Percentiles rank a stretch among this genome's conserved stretches.
Conservation (phyloP, 2,329 filamentous ascomycete species). For the Aschersonia sp. region DNA sequence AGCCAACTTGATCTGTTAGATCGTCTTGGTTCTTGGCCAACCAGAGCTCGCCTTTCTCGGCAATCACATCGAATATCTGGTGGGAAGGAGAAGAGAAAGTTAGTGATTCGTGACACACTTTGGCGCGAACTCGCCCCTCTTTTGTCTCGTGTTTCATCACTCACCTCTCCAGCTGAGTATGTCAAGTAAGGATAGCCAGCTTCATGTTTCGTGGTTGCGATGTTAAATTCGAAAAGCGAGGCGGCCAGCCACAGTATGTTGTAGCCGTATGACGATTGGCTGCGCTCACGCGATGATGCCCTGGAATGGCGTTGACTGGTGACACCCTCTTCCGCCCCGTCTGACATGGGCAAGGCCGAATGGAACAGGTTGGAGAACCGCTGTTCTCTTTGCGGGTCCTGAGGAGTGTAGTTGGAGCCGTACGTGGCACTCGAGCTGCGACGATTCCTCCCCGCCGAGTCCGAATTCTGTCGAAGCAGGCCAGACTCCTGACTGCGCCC, state of each 20-base stretch:
- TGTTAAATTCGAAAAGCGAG: conserved; percentile 93
- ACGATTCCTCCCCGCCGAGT: conserved; percentile 28
- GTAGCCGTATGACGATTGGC: conserved; percentile 38
- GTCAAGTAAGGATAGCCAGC: conserved; percentile 92
- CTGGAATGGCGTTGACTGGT: conserved; percentile 36
- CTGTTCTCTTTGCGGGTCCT: conserved; percentile 34
- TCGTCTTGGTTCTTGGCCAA: conserved; percentile 96
- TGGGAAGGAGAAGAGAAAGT: neutral
- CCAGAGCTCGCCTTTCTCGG: conserved; percentile 95
- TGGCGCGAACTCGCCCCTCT: neutral
- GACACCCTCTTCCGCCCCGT: conserved; percentile 39
- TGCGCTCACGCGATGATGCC: conserved; percentile 45
- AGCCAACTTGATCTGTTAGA: conserved; percentile 61
- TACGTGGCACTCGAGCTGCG: conserved; percentile 43
- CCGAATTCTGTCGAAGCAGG: conserved; percentile 35
- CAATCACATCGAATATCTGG: conserved; percentile 79
- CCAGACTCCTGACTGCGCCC: conserved; percentile 45
- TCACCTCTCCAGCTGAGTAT: conserved; percentile 80
- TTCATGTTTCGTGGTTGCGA: conserved; percentile 80
- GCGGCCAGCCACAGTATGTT: conserved; percentile 83
- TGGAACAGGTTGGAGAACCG: conserved; percentile 70
- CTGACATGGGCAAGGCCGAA: conserved; percentile 70
- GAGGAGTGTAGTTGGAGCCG: conserved; percentile 30
- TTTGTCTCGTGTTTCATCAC: neutral
- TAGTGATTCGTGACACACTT: neutral